Percentiles rank a stretch among this genome's conserved stretches.
These are phyloP conservation scores for Hemerocallis citrina DNA, from an alignment of 106 monocot species.

Conservation along the genomic window DNA sequence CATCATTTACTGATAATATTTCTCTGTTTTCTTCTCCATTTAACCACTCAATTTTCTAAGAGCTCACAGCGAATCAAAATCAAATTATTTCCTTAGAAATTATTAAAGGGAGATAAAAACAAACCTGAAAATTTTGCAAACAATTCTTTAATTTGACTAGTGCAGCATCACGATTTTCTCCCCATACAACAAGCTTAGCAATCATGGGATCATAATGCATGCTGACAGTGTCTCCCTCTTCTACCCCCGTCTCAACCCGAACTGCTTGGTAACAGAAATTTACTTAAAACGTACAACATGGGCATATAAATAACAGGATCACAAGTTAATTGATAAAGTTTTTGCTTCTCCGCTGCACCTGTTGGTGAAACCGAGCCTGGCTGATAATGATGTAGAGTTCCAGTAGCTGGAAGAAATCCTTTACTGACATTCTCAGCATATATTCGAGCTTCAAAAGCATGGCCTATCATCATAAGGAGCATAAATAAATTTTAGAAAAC, in stretches of 20 bases:
- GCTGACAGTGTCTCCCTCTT: constrained; percentile 79
- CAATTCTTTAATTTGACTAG: constrained; percentile 72
- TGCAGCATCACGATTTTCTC: constrained; percentile 77
- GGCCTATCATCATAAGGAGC: constrained; percentile 36
- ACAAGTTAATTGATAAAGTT: constrained; percentile 4
- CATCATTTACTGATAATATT: too few species aligned
- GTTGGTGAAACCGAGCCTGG: constrained; percentile 54
- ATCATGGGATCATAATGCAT: constrained; percentile 99
- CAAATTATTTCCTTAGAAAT: background rate
- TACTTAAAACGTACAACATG: constrained; percentile 9
- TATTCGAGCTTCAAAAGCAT: constrained; percentile 98
- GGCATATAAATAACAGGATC: background rate
- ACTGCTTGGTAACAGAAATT: constrained; percentile 33
- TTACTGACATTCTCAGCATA: constrained; percentile 96
- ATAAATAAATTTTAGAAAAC: background rate
- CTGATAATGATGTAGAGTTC: constrained; percentile 72
- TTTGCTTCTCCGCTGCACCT: constrained; percentile 26
- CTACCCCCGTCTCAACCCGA: constrained; percentile 95
- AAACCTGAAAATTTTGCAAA: constrained; percentile 86
- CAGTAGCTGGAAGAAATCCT: constrained; percentile 98
- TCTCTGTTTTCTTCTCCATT: too few species aligned
- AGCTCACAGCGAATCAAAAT: background rate
- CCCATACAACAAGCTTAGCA: constrained; percentile 99
- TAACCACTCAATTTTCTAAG: too few species aligned
- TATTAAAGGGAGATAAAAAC: background rate